These are phyloP conservation scores for Sporisorium exsertum DNA, from an alignment of 1,284 basidiomycete species.

Conservation along the genomic window DNA sequence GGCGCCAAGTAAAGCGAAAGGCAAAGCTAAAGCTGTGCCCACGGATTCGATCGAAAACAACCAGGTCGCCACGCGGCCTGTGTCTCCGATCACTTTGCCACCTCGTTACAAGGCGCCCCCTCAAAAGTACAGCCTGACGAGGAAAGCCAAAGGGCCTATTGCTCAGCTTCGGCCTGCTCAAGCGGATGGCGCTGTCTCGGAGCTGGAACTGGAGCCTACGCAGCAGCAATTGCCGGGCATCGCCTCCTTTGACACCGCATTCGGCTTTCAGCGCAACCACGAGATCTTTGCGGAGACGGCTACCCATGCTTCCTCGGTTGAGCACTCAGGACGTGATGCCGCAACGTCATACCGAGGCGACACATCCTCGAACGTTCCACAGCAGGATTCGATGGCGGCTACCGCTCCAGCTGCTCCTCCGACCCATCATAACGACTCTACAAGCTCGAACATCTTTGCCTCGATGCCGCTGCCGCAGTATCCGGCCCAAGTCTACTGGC, in stretches of 20 bases:
- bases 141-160: conserved; percentile 20
- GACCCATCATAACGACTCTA: not conserved
- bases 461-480: conserved; percentile 30
- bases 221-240: conserved; percentile 7
- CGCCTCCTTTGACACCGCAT: not conserved
- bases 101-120: conserved; percentile 6
- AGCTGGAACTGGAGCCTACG: conserved; percentile 28
- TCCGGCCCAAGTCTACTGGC: conserved; percentile 35
- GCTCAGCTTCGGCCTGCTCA: conserved; percentile 28
- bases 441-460: conserved; percentile 20
- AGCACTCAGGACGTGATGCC: not conserved
- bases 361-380: not conserved
- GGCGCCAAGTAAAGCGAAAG: conserved; percentile 9
- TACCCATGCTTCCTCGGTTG: not conserved
- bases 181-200: conserved; percentile 24
- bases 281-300: not conserved
- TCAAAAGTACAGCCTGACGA: conserved; percentile 11
- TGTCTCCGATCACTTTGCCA: not conserved
- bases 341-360: not conserved
- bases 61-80: not conserved
- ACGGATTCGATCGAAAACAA: not conserved
- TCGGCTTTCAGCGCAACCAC: not conserved
- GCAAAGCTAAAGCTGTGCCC: not conserved
- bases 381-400: not conserved
- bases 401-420: not conserved